Conservation (phyloP, 2,329 filamentous ascomycete species). For the Sphaerulina musiva region DNA sequence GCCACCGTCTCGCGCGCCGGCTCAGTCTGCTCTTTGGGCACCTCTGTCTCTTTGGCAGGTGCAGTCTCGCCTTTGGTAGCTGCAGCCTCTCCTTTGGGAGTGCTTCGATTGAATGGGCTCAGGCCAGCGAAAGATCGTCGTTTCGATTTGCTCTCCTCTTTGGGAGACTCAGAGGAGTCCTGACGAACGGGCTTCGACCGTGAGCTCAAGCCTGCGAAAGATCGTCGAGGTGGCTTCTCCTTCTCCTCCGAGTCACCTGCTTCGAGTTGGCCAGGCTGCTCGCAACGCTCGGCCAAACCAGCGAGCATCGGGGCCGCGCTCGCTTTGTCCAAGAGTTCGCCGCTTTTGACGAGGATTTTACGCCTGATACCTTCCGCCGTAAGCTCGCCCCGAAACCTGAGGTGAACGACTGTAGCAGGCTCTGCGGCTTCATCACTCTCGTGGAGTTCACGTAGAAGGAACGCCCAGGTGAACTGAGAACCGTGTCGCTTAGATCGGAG, state of each 20-base stretch:
- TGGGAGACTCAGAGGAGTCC: neutral
- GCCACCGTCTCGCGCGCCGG: neutral
- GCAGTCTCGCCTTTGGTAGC: no score
- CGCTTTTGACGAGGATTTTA: conserved; percentile 15
- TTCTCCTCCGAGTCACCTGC: conserved; percentile 6
- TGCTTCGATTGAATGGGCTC: conserved; percentile 1
- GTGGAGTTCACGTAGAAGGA: conserved; percentile 19
- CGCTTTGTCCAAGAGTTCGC: conserved; percentile 16
- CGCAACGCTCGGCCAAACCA: conserved; percentile 19
- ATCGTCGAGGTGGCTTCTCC: conserved; percentile 3
- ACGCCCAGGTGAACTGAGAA: conserved; percentile 17
- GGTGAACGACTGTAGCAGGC: conserved; percentile 17
- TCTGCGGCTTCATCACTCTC: neutral
- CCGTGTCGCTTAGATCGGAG: conserved; percentile 18
- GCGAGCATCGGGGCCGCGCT: conserved; percentile 19
- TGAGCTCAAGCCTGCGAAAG: neutral
- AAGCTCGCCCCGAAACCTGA: conserved; percentile 21
- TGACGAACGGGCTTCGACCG: neutral
- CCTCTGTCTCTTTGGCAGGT: no score
- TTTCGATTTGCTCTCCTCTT: neutral
- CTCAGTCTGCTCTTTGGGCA: neutral
- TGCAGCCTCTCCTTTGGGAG: neutral
- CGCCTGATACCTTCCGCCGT: conserved; percentile 18
- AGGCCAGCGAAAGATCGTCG: conserved; percentile 3
- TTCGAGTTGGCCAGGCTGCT: conserved; percentile 9